A percentile compares a stretch with the other conserved stretches of the same genome.
Conservation (phyloP, 768 basidiomycete genomes). For the Psilocybe azurescens region DNA sequence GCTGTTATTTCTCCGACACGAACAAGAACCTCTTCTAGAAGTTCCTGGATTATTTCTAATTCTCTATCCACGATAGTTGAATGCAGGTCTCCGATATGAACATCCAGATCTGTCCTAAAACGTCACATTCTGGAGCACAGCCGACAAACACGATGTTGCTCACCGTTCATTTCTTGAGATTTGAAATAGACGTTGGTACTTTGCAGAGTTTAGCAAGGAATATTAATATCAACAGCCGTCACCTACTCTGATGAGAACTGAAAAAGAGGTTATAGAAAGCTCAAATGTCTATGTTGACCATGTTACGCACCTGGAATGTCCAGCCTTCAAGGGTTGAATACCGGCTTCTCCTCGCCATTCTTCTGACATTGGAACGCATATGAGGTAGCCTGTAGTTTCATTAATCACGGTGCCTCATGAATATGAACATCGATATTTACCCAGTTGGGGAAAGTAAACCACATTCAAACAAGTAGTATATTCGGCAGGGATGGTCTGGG, state of each 20-base stretch:
- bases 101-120: constrained; percentile 74
- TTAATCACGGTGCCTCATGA: not conserved
- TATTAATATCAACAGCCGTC: not conserved
- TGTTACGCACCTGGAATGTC: constrained; percentile 70
- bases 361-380: constrained; percentile 76
- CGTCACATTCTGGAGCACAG: not conserved
- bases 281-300: constrained; percentile 1
- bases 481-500: constrained; percentile 59
- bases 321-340: constrained; percentile 74
- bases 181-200: constrained; percentile 89
- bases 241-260: constrained; percentile 85
- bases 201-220: not conserved
- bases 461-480: constrained; percentile 79
- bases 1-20: constrained; percentile 58
- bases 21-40: constrained; percentile 69
- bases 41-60: constrained; percentile 87
- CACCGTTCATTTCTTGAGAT: constrained; percentile 85
- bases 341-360: constrained; percentile 68
- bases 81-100: constrained; percentile 88
- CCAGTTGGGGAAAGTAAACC: constrained; percentile 95
- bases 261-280: not conserved
- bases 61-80: constrained; percentile 87
- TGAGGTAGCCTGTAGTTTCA: constrained; percentile 65
- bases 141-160: constrained; percentile 14
- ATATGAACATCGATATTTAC: constrained; percentile 44